Base-by-base conservation (phyloP, 148 eudicot genomes). In the Selenicereus undatus region DNA sequence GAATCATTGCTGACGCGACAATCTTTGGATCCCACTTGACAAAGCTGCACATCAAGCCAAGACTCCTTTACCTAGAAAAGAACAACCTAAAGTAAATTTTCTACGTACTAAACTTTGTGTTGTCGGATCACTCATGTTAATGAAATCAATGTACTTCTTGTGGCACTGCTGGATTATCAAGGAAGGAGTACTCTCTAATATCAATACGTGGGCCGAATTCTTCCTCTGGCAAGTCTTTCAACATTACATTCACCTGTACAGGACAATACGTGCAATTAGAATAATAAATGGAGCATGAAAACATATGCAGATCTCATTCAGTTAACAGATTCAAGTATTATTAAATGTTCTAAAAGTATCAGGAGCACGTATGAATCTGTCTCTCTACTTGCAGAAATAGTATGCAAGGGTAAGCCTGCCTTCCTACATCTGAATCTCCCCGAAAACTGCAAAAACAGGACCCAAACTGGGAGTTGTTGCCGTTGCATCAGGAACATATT, bases 41-140 rank as follows among this genome's bases (percentile, higher is more conserved):
- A 96, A 83, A 96, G 92, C 51, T 96, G 93, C 81, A 96, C 99
- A 84, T 96, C 92, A 77, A 96, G 94, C 98, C 98, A 92, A 65
- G 99, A 96, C 78, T 94, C 93, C 86, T 96, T 96, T 18, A 96
- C 98, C 99, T 96, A 81, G 75, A 86, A 43, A 82, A 52, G 45
- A 58, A 74, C n/a, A 26, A 30, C 42, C 12, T 54, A 21, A 62
- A 74, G 78, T 71, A 27, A 79, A 74, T 71, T 76, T 66, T 29
- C 56, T n/a, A 51, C 10, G 26, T 20, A 1, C 11, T 21, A 1
- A 29, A 71, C 39, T 29, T 36, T 65, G 10, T 64, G 27, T 73
- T 36, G 24, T 5, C 9, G 6, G 56, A 80, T 62, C 43, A 26
- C 10, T 76, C 54, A 79, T 26, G 52, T 80, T 54, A 35, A 24